phyloP scores from a whole-genome alignment of 495 filamentous ascomycete species.

The Parathielavia appendiculata region DNA sequence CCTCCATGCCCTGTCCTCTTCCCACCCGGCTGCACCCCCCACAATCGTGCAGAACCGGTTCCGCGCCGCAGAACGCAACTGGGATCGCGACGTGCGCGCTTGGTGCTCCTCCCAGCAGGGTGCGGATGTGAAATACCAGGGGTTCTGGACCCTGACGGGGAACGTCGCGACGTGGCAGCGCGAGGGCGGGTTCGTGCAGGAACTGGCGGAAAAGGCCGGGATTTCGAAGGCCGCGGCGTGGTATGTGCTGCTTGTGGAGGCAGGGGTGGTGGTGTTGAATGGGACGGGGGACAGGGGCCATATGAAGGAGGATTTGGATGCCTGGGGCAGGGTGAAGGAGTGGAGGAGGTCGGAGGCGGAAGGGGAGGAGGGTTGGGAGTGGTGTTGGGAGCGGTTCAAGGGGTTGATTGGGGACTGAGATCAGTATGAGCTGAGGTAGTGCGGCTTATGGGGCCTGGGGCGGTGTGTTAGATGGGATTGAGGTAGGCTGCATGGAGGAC shows the following conservation, averaged over 20 bases:
- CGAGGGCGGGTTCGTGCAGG: constrained; percentile 38
- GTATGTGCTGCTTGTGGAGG: constrained; percentile 61
- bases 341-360: constrained; percentile 40
- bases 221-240: constrained; percentile 51
- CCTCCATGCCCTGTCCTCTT: constrained; percentile 44
- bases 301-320: constrained; percentile 63
- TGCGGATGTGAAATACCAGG: constrained; percentile 67
- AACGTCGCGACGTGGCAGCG: constrained; percentile 53
- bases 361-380: constrained; percentile 43
- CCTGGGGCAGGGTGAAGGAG: constrained; percentile 43
- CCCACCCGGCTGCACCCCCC: constrained; percentile 34
- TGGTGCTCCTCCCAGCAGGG: constrained; percentile 55
- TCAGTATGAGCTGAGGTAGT: no score
- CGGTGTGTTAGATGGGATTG: no score
- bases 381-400: constrained; percentile 44
- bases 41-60: constrained; percentile 73
- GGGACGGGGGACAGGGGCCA: constrained; percentile 59
- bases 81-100: constrained; percentile 54
- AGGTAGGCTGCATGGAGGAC: no score
- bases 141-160: constrained; percentile 75
- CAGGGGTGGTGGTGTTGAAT: constrained; percentile 56
- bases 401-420: constrained; percentile 5
- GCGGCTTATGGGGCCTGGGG: no score
- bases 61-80: constrained; percentile 52
- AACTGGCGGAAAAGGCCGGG: constrained; percentile 47